Evolutionary conservation across 768 basidiomycete genomes (phyloP), one percentile per base, ranked within the genome.

Genomic region (Rhodotorula paludigena): DNA sequence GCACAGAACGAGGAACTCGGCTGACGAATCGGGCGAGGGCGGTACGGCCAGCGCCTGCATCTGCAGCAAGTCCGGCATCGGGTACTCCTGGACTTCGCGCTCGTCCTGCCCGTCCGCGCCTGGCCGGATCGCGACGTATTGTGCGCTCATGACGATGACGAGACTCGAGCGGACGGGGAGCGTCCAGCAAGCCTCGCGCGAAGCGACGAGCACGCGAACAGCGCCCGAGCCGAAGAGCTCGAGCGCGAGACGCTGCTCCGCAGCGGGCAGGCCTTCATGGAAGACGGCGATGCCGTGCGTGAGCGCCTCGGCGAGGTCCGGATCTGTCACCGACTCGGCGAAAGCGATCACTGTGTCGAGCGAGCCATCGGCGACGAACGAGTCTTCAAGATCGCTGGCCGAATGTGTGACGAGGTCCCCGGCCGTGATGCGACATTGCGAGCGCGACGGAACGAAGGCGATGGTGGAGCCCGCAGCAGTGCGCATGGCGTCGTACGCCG

Each of bases 91-190:
- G 57, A 94, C 76, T 73, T 88, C 86, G 32, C 88, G 85, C 66
- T 81, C 65, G 60, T 38, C 65, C 11, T 21, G 42, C 3, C 53
- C 61, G 53, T 16, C 65, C 54, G 44, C 20, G 28, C 28, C 47
- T n/a, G 35, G 41, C 41, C 38, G 49, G 35, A 76, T 42, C 7
- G 68, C 61, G 33, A 86, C 77, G 77, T 90, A 94, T 77, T 99
- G 96, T 7, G 93, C 90, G 25, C 91, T 89, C 87, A 98, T 88
- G 52, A 91, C 87, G 44, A 98, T 81, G 23, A 98, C 93, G 11
- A 84, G 84, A 12, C 84, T 82, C 2, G 89, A 90, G 59, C 86
- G 84, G 25, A 92, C 84, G 5, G 93, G 92, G n/a, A 97, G 77
- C 36, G 84, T 85, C 92, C 92, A 94, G 76, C 89, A 90, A 21